These are phyloP conservation scores for Peltaster fructicola DNA, from an alignment of 2,329 filamentous ascomycete species.

Conservation along the genomic window DNA sequence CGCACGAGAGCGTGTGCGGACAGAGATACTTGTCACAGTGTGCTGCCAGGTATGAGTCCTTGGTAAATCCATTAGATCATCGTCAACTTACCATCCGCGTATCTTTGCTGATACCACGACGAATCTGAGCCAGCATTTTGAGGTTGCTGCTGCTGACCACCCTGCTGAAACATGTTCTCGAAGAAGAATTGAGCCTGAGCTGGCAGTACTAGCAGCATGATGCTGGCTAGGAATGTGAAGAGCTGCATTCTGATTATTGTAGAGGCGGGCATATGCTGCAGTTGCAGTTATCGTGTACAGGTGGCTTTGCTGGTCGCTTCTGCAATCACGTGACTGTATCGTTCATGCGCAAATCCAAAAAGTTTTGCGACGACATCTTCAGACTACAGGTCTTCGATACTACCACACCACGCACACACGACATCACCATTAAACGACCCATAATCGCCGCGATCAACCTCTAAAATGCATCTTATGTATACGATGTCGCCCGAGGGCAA, in stretches of 20 bases:
- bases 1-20: constrained; percentile 83
- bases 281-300: too few species aligned
- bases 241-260: constrained; percentile 19
- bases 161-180: constrained; percentile 66
- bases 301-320: too few species aligned
- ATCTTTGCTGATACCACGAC: constrained; percentile 55
- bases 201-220: constrained; percentile 42
- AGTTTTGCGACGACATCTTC: too few species aligned
- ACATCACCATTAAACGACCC: constrained; percentile 1
- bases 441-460: constrained; percentile 3
- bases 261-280: too few species aligned
- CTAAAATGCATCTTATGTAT: constrained; percentile 63
- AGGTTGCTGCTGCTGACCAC: constrained; percentile 40
- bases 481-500: constrained; percentile 67
- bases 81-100: constrained; percentile 40
- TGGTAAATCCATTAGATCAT: not conserved
- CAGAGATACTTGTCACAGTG: constrained; percentile 87
- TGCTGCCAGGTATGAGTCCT: constrained; percentile 29
- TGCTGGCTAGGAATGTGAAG: constrained; percentile 16
- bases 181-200: constrained; percentile 95
- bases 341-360: too few species aligned
- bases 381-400: too few species aligned
- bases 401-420: constrained; percentile 1
- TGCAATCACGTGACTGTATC: too few species aligned
- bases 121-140: constrained; percentile 78